phyloP scores from a whole-genome alignment of 768 basidiomycete genomes.

The Arthromyces matolae region DNA sequence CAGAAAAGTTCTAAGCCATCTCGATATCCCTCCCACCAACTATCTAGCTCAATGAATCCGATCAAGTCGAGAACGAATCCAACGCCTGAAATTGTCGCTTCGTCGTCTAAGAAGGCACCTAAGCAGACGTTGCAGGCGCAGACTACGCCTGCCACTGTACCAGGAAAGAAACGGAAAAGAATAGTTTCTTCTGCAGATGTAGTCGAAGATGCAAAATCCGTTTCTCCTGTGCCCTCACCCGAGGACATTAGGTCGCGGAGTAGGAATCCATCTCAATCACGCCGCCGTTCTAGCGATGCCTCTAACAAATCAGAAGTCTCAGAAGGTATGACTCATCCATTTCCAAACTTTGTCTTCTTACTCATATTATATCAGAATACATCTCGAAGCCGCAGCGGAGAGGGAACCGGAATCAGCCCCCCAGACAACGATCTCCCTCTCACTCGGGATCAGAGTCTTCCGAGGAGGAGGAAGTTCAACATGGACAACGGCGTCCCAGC shows the following conservation, averaged over 20 bases:
- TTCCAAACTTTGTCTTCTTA: background rate
- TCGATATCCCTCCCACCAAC: background rate
- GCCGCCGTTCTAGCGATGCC: constrained; percentile 5
- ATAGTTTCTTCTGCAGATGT: constrained; percentile 9
- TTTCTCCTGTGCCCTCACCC: background rate
- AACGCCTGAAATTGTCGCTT: background rate
- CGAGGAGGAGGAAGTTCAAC: constrained; percentile 2
- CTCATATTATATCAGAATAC: background rate
- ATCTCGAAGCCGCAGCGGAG: constrained; percentile 1
- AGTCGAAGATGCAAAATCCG: background rate
- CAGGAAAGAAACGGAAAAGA: constrained; percentile 22
- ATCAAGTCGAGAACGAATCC: background rate
- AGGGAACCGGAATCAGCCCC: constrained; percentile 2
- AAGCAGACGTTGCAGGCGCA: background rate
- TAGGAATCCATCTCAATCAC: constrained; percentile 1
- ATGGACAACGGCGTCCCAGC: constrained; percentile 5
- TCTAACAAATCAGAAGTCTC: background rate
- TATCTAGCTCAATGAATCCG: background rate
- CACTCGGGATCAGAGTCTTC: constrained; percentile 6
- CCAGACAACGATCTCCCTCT: constrained; percentile 6
- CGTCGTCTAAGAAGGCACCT: background rate
- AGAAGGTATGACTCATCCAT: constrained; percentile 3
- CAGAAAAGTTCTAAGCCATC: background rate
- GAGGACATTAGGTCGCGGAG: background rate
- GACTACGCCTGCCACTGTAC: background rate